phyloP scores from a whole-genome alignment of 106 monocot genomes.

The Dioscorea alata region DNA sequence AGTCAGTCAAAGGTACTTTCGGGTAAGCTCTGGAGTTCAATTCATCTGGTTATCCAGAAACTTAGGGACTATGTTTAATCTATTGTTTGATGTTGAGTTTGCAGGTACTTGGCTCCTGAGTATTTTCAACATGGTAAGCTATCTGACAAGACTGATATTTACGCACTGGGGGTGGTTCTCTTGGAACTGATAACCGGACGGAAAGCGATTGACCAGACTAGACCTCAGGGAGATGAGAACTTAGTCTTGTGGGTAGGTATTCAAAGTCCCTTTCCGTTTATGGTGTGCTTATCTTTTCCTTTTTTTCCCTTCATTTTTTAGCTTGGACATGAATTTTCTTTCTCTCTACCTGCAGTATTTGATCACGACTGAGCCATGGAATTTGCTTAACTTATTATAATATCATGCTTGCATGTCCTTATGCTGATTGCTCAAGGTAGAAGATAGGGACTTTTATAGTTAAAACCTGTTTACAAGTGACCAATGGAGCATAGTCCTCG shows the following conservation, averaged over 20 bases:
- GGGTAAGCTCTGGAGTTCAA: constrained; percentile 35
- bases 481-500: too few species aligned
- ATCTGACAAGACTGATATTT: constrained; percentile 89
- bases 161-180: constrained; percentile 80
- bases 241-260: constrained; percentile 68
- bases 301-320: too few species aligned
- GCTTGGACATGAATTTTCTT: too few species aligned
- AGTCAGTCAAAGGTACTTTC: constrained; percentile 90
- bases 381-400: too few species aligned
- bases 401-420: too few species aligned
- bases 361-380: too few species aligned
- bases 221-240: constrained; percentile 71
- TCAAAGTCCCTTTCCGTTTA: too few species aligned
- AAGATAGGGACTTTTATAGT: too few species aligned
- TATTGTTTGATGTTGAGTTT: constrained; percentile 7
- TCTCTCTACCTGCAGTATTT: too few species aligned
- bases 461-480: too few species aligned
- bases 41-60: background rate
- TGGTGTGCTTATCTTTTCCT: too few species aligned
- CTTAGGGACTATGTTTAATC: background rate
- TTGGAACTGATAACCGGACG: constrained; percentile 75
- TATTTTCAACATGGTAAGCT: constrained; percentile 92
- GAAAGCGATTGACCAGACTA: constrained; percentile 61
- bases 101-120: constrained; percentile 87
- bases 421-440: too few species aligned